Conservation (phyloP, 1,284 basidiomycete species). For the Athelia sp. region DNA sequence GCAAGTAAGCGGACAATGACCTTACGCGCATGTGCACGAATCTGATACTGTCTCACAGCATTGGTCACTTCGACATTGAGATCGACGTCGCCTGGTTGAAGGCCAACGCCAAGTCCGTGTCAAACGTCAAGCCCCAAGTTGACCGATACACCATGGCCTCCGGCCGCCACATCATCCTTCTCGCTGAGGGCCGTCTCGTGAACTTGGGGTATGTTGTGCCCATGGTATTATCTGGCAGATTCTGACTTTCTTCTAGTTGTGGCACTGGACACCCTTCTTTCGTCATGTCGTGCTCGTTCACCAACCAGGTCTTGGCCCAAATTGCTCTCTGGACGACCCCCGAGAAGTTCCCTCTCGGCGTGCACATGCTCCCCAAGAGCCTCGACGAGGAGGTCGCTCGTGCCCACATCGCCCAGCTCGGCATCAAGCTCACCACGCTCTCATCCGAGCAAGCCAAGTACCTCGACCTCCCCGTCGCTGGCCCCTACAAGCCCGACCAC, state of each 20-base stretch:
- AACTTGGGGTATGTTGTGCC: slow-evolving; percentile 80
- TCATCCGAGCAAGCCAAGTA: slow-evolving; percentile 80
- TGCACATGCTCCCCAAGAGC: slow-evolving; percentile 96
- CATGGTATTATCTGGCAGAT: background rate
- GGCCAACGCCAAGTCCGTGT: slow-evolving; percentile 78
- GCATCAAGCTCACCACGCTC: slow-evolving; percentile 91
- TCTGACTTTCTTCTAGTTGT: slow-evolving; percentile 37
- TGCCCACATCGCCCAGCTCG: slow-evolving; percentile 88
- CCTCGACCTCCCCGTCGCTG: slow-evolving; percentile 85
- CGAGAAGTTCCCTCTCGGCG: slow-evolving; percentile 87
- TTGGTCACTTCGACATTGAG: slow-evolving; percentile 98
- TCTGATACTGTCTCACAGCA: slow-evolving; percentile 42
- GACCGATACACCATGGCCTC: slow-evolving; percentile 93
- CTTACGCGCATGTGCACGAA: background rate
- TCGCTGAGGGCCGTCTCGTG: slow-evolving; percentile 98
- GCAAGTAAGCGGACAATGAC: slow-evolving; percentile 62
- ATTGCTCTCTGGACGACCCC: slow-evolving; percentile 97
- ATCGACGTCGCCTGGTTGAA: slow-evolving; percentile 99
- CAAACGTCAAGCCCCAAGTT: slow-evolving; percentile 99
- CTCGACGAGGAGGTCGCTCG: slow-evolving; percentile 99
- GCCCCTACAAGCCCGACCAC: slow-evolving; percentile 91
- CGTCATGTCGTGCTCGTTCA: slow-evolving; percentile 99
- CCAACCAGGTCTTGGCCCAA: slow-evolving; percentile 98
- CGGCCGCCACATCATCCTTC: slow-evolving; percentile 94
- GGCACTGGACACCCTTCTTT: slow-evolving; percentile 93